Evolutionary conservation across 2,329 filamentous ascomycete species (phyloP).

Genomic region (Calonectria hawksworthii): DNA sequence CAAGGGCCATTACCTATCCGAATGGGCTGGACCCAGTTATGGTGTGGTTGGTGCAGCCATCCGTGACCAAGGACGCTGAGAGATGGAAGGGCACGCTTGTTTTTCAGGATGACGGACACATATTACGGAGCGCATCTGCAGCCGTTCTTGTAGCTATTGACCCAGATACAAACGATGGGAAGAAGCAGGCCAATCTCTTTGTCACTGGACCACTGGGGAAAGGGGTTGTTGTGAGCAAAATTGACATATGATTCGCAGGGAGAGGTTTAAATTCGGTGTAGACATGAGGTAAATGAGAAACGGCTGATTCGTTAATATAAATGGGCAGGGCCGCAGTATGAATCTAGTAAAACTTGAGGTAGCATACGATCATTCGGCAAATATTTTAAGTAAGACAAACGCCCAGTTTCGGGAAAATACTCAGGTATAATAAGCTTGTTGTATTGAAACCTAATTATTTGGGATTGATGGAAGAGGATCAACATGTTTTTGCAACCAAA

Average conservation of each 20-base stretch:
- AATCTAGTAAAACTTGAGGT: neutral
- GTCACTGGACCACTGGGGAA: neutral
- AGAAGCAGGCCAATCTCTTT: constrained; percentile 1
- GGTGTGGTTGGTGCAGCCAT: neutral
- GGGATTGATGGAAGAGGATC: no score
- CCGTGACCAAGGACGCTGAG: neutral
- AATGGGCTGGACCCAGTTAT: neutral
- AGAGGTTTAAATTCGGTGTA: no score
- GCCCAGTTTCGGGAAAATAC: no score
- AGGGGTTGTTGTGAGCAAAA: neutral
- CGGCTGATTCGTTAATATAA: neutral
- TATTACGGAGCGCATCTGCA: neutral
- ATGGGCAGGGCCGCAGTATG: neutral
- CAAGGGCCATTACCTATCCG: neutral
- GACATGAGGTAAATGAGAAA: neutral
- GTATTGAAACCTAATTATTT: no score
- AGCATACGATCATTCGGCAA: no score
- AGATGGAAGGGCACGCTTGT: neutral
- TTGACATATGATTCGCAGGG: neutral
- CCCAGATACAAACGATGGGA: neutral
- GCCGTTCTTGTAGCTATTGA: neutral
- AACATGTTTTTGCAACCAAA: no score
- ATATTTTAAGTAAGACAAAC: no score
- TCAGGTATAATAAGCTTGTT: no score
- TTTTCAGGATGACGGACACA: neutral